A percentile compares a stretch with the other conserved stretches of the same genome.
phyloP scores from a whole-genome alignment of 78 protist genomes.

The Dictyostelium brefeldianum region DNA sequence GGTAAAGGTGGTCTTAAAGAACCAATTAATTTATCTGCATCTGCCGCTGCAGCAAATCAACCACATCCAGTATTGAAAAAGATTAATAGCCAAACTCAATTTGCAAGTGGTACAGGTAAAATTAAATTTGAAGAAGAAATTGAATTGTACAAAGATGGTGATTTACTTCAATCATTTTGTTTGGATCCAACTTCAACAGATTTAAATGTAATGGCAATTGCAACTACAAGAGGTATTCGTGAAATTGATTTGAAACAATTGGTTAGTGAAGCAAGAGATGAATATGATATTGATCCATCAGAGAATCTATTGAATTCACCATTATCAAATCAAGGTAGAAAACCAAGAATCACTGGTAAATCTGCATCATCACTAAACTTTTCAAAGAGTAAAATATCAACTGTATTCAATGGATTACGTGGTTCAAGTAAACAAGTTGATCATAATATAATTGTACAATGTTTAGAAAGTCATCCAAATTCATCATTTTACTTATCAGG shows the following conservation, averaged over 20 bases:
- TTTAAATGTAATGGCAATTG: slow-evolving; percentile 52
- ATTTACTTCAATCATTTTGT: slow-evolving; percentile 76
- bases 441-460: slow-evolving; percentile 80
- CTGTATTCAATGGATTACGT: slow-evolving; percentile 4
- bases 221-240: slow-evolving; percentile 81
- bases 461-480: slow-evolving; percentile 74
- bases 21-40: neutral
- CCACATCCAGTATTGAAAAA: slow-evolving; percentile 9
- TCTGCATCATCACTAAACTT: slow-evolving; percentile 31
- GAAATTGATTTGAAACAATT: slow-evolving; percentile 67
- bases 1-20: too few species aligned
- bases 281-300: slow-evolving; percentile 34
- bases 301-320: slow-evolving; percentile 4
- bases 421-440: slow-evolving; percentile 47
- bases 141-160: slow-evolving; percentile 70
- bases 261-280: neutral
- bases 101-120: slow-evolving; percentile 14
- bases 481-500: slow-evolving; percentile 66
- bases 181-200: slow-evolving; percentile 39
- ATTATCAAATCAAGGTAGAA: neutral
- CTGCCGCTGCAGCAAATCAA: neutral
- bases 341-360: slow-evolving; percentile 39
- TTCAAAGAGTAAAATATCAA: neutral
- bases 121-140: slow-evolving; percentile 50
- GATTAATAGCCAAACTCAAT: neutral